Base-by-base conservation (phyloP, 768 basidiomycete genomes). In the Trametes coccinea region DNA sequence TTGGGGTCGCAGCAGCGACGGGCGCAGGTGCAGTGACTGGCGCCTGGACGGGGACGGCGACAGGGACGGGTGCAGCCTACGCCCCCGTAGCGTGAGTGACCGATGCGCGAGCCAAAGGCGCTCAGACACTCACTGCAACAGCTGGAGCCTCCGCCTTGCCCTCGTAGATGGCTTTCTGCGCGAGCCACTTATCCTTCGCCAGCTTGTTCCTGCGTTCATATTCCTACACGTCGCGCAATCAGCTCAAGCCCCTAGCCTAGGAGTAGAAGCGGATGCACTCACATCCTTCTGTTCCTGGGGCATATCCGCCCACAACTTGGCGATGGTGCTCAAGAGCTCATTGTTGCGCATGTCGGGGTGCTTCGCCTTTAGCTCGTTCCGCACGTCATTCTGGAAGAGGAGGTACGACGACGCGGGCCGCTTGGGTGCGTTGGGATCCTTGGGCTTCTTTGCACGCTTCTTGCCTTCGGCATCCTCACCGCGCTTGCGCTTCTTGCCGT, bases 351-450 rank as follows among this genome's bases (percentile, higher is more conserved):
- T 73, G 8, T 77, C 74, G 9, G 91, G 89, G 72, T 90, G 76
- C 66, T 80, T 74, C 41, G 79, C 78, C 77, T 88, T 87, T 67
- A 95, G 80, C 59, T 84, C 79, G 61, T 84, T 83, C 72, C 94
- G 89, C 56, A 94, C 81, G 13, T 91, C 90, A 72, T 96, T 97
- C 77, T 98, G 96, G 82, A 90, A 98, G 67, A 95, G 78, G 70
- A 98, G 85, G 77, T 96, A 98, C 17, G 94, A 93, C 6, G 92
- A 92, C 13, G 93, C 83, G 30, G 96, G 95, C 8, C 93, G 88
- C 73, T 95, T 97, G 34, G 96, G 96, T 60, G 94, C 94, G 74
- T 95, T 90, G 17, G 95, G 94, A 69, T 98, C 95, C 74, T 88
- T 87, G 43, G 70, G 80, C 67, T 89, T 88, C 75, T 88, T 93